Conservation (phyloP, 441 rosid species). For the Brassica hybrid region DNA sequence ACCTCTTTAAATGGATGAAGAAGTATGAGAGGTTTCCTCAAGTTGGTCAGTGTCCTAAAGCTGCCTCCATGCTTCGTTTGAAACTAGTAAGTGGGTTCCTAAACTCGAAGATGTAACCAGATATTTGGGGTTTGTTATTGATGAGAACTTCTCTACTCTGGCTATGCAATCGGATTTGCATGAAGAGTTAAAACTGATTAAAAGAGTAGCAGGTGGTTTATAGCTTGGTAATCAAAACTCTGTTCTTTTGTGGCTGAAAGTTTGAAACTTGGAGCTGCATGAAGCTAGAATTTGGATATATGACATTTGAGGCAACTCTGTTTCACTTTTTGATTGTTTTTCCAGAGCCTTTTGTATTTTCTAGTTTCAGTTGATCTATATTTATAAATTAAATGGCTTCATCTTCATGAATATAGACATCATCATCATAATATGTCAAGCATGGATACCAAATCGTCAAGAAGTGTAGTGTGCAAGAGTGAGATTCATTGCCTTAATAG, state of each 20-base stretch:
- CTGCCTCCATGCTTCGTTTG: constrained; percentile 38
- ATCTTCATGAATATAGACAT: too few species aligned
- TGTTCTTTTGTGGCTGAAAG: constrained; percentile 56
- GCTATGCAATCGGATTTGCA: neutral
- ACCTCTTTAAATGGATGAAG: constrained; percentile 50
- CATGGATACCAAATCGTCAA: too few species aligned
- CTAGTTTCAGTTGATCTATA: neutral
- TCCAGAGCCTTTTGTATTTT: constrained; percentile 5
- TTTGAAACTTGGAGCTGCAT: constrained; percentile 51
- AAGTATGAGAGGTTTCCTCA: constrained; percentile 82
- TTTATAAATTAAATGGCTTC: too few species aligned
- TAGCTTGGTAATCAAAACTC: constrained; percentile 61
- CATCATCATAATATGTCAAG: too few species aligned
- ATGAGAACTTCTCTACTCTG: constrained; percentile 11
- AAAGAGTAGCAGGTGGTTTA: constrained; percentile 51
- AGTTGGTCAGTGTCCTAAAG: constrained; percentile 76
- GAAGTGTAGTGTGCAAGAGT: too few species aligned
- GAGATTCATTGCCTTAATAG: too few species aligned
- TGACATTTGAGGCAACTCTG: constrained; percentile 14
- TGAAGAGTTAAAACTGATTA: constrained; percentile 66
- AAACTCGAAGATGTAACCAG: constrained; percentile 64
- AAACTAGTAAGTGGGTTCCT: constrained; percentile 79
- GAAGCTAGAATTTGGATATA: constrained; percentile 35
- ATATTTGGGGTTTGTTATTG: constrained; percentile 65
- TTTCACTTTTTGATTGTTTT: constrained; percentile 1